Conservation (phyloP, 805 yeast genomes). For the Cyberlindnera veronae region DNA sequence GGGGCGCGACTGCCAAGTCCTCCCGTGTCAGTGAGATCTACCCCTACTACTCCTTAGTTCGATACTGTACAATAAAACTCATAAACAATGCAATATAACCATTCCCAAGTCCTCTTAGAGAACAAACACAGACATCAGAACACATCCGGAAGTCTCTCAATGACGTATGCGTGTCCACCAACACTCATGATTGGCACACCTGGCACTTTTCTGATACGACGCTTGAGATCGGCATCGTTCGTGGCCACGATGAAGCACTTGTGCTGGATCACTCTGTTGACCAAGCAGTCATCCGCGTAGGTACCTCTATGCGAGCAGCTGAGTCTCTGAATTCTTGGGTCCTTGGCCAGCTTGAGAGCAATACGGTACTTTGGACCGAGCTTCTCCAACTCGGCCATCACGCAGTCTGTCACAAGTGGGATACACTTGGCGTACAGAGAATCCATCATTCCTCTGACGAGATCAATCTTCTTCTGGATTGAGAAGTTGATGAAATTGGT, state of each 20-base stretch:
- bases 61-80: not conserved
- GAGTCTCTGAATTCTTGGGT: constrained; percentile 83
- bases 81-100: constrained; percentile 6
- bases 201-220: constrained; percentile 92
- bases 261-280: constrained; percentile 89
- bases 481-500: constrained; percentile 96
- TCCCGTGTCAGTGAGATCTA: too few species aligned
- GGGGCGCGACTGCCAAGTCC: too few species aligned
- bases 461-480: constrained; percentile 91
- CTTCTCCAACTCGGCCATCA: constrained; percentile 95
- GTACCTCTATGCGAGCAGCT: constrained; percentile 94
- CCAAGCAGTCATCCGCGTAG: constrained; percentile 97
- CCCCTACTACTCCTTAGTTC: too few species aligned
- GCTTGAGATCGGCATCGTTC: constrained; percentile 93
- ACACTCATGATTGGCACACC: constrained; percentile 98
- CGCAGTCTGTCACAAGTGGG: constrained; percentile 95
- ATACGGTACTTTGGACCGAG: constrained; percentile 93
- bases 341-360: constrained; percentile 88
- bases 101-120: not conserved
- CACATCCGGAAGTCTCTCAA: constrained; percentile 95
- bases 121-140: constrained; percentile 35
- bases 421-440: constrained; percentile 91
- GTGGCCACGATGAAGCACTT: constrained; percentile 97
- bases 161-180: constrained; percentile 87
- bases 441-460: constrained; percentile 97